Conservation (phyloP, 768 basidiomycete genomes). For the Tubosaeta sp. region DNA sequence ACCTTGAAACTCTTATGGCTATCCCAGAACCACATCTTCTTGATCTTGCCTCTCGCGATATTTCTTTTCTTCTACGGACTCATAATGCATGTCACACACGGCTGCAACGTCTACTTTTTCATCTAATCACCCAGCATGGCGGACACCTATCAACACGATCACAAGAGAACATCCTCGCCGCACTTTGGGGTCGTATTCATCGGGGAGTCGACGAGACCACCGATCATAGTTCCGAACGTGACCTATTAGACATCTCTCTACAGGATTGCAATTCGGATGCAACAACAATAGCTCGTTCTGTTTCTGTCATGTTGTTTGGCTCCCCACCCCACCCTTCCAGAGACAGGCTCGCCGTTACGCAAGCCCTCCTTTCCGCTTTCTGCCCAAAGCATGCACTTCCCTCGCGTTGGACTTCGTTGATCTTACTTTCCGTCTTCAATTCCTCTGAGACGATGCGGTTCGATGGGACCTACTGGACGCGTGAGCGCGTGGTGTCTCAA, state of each 20-base stretch:
- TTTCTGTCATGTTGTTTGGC: slow-evolving; percentile 13
- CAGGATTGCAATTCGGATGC: slow-evolving; percentile 4
- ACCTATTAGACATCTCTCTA: not conserved
- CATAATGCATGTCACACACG: slow-evolving; percentile 32
- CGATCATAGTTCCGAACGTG: not conserved
- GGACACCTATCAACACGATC: slow-evolving; percentile 20
- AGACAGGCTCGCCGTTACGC: not conserved
- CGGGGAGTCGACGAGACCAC: not conserved
- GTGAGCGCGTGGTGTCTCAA: slow-evolving; percentile 3
- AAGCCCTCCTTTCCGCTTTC: slow-evolving; percentile 22
- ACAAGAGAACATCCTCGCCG: slow-evolving; percentile 34
- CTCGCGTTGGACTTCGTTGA: slow-evolving; percentile 42
- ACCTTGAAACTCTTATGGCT: slow-evolving; percentile 39
- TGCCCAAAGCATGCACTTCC: slow-evolving; percentile 26
- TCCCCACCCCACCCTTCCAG: not conserved
- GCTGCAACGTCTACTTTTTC: slow-evolving; percentile 41
- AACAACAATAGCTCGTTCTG: slow-evolving; percentile 10
- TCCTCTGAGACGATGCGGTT: not conserved
- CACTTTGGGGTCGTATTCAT: slow-evolving; percentile 33
- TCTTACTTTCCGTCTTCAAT: slow-evolving; percentile 34
- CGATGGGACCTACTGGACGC: not conserved
- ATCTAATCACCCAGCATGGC: slow-evolving; percentile 30
- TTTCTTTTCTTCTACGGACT: slow-evolving; percentile 33
- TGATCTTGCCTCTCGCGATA: slow-evolving; percentile 29
- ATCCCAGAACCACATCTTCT: slow-evolving; percentile 25